These are phyloP conservation scores for Magnolia kwangsiensis DNA, from an alignment of 164 flowering plant genomes.

Conservation along the genomic window DNA sequence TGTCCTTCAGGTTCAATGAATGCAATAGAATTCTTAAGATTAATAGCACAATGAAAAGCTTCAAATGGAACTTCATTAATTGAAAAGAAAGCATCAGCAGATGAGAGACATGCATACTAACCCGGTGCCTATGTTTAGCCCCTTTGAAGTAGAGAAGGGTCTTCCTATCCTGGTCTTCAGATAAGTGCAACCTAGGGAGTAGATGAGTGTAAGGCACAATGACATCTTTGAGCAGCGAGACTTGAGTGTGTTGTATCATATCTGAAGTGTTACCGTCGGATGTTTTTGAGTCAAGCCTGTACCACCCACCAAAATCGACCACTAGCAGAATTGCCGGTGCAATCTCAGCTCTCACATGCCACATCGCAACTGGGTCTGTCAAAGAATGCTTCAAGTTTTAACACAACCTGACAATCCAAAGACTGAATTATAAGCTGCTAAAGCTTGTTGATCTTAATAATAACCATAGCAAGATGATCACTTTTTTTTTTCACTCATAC, in stretches of 20 bases:
- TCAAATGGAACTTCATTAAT: neutral
- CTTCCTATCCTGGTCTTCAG: conserved; percentile 53
- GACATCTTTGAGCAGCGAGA: conserved; percentile 86
- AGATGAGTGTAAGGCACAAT: conserved; percentile 92
- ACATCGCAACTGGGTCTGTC: conserved; percentile 99
- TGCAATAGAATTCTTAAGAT: neutral
- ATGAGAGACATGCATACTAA: conserved; percentile 31
- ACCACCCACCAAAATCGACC: conserved; percentile 98
- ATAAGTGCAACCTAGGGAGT: conserved; percentile 64
- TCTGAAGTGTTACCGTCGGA: conserved; percentile 56
- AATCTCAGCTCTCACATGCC: conserved; percentile 87
- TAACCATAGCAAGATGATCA: neutral
- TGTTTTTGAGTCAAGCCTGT: conserved; percentile 61
- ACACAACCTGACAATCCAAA: conserved; percentile 80
- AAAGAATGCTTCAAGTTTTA: conserved; percentile 91
- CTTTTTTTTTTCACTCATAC: neutral
- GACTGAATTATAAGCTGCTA: conserved; percentile 56
- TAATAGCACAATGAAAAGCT: neutral
- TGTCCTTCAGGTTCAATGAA: no score
- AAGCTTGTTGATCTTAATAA: conserved; percentile 9
- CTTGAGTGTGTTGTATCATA: conserved; percentile 81
- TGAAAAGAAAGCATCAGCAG: neutral
- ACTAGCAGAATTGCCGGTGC: conserved; percentile 83
- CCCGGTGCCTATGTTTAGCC: conserved; percentile 93
- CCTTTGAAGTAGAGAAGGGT: conserved; percentile 94